phyloP scores from a whole-genome alignment of 331 rosid species.

The Phaseolus coccineus region DNA sequence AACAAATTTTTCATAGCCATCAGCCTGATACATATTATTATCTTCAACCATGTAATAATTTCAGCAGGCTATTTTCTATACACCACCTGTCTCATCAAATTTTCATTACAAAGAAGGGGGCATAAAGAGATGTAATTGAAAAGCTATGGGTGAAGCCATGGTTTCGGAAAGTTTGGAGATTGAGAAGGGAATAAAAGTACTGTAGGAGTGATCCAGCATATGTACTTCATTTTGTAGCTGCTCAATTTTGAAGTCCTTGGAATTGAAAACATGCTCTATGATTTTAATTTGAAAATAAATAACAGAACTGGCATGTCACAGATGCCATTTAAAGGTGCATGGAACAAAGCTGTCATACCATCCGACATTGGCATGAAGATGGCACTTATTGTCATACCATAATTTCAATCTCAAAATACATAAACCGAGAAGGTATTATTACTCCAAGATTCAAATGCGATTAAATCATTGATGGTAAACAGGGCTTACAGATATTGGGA shows the following conservation, averaged over 20 bases:
- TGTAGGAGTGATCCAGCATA: background rate
- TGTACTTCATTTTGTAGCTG: background rate
- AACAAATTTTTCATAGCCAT: background rate
- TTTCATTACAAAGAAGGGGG: background rate
- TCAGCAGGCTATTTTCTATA: slow-evolving; percentile 11
- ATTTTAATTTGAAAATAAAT: background rate
- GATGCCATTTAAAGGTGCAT: background rate
- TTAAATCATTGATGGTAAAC: background rate
- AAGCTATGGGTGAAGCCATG: slow-evolving; percentile 16
- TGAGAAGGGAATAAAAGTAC: background rate
- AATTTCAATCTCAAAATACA: slow-evolving; percentile 31
- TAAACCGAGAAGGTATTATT: background rate
- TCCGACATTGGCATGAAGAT: background rate
- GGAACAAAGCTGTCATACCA: slow-evolving; percentile 16
- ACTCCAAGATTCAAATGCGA: background rate
- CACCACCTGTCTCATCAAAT: background rate
- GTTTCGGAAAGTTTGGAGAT: slow-evolving; percentile 18
- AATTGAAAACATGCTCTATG: background rate
- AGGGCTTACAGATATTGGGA: background rate
- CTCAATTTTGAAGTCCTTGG: slow-evolving; percentile 23
- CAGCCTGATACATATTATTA: background rate
- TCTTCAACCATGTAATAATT: slow-evolving; percentile 14
- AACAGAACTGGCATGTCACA: background rate
- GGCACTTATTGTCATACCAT: background rate
- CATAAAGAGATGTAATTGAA: slow-evolving; percentile 16